Conservation (phyloP, 192 early-diverging fungal genomes). For the Coemansia sp. region DNA sequence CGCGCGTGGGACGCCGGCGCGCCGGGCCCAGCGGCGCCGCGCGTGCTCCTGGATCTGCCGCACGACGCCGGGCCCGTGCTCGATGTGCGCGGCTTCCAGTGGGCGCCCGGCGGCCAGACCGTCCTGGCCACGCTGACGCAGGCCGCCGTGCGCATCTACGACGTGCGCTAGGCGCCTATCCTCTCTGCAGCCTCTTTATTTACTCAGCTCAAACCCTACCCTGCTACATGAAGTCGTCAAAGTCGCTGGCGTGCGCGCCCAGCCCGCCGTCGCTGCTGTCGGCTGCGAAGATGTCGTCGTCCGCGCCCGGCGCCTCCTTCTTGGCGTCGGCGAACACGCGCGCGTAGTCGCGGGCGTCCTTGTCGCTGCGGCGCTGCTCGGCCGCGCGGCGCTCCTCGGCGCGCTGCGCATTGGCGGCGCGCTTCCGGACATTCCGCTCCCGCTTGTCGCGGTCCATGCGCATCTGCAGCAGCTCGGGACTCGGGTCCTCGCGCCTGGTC, state of each 20-base stretch:
- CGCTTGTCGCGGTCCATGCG: constrained; percentile 62
- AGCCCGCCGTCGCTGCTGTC: constrained; percentile 8
- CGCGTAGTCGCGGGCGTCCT: constrained; percentile 45
- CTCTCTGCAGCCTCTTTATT: neutral
- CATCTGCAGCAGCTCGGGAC: constrained; percentile 78
- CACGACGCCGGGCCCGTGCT: constrained; percentile 23
- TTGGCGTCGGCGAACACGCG: constrained; percentile 53
- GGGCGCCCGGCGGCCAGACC: constrained; percentile 8
- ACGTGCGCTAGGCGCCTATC: constrained; percentile 17
- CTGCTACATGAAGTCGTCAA: constrained; percentile 31
- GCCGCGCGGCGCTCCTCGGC: constrained; percentile 41
- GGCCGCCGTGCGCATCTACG: constrained; percentile 33
- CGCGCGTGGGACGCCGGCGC: constrained; percentile 18
- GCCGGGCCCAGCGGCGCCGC: neutral
- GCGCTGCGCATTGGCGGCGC: constrained; percentile 8
- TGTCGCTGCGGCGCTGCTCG: constrained; percentile 41
- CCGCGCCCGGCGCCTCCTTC: constrained; percentile 6
- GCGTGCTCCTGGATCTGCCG: constrained; percentile 12
- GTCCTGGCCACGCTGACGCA: constrained; percentile 34
- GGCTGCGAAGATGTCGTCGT: constrained; percentile 37
- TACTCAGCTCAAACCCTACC: too few relatives aligned
- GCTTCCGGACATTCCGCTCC: constrained; percentile 31
- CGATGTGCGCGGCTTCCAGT: constrained; percentile 37
- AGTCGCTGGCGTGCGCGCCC: constrained; percentile 16
- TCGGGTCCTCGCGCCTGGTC: constrained; percentile 69